Evolutionary conservation across 352 stramenopile genomes (phyloP), one percentile per base, ranked within the genome.

Genomic region (Pythium utonaiense): DNA sequence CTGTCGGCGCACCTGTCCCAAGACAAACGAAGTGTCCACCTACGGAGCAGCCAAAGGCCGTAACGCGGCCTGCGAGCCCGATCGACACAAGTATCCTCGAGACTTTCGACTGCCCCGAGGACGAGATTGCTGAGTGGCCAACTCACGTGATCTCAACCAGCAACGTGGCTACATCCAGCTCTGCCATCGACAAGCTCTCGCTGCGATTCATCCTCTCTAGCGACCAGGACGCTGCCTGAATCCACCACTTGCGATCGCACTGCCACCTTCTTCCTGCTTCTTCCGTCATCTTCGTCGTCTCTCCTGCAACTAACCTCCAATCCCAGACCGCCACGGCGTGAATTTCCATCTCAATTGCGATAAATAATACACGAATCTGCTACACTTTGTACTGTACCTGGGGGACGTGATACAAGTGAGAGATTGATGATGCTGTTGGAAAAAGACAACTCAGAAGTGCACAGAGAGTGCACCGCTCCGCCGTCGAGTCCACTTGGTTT

Each of bases 181-280:
- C 38, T 1, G 25, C 17, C 38, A 17, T 19, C 38, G 38, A 45
- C 38, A 45, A 45, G 34, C 89, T 88, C 70, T 92, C 82, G 65
- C 69, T 92, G 59, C 82, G 82, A 52, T 92, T 92, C 68, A 92
- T 92, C 59, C 73, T 92, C 47, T 74, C 74, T 42, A 80, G 38
- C 25, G 38, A 45, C 17, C 17, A 45, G n/a, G 38, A 45, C 21
- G 38, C 5, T 19, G 38, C 38, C 3, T 45, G 38, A 45, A 25
- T 45, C 17, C 9, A n/a, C 17, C 38, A 45, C n/a, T 45, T 27
- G 38, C 38, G 38, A 45, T 25, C 25, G 38, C 38, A 27, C n/a
- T 45, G 3, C 38, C 38, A 19, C 38, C 17, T 7, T 45, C 38
- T 45, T 45, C 17, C 38, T 8, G 38, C 38, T 19, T 4, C 38